Evolutionary conservation across 2,329 filamentous ascomycete genomes (phyloP), one percentile per base, ranked within the genome.

Genomic region (Eutypella sp.): DNA sequence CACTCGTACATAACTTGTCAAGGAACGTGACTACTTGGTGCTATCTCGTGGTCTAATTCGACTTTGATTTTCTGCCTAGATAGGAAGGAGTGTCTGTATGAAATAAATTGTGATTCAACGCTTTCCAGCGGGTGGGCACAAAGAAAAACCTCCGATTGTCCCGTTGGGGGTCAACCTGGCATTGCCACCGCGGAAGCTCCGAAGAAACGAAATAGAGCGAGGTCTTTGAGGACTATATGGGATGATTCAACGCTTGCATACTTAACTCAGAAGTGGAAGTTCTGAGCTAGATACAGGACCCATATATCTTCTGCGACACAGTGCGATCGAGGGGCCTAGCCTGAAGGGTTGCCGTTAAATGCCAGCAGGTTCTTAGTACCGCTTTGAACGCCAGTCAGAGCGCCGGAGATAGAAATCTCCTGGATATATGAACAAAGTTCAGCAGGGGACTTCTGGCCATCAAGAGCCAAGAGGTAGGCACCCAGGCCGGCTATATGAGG

Each of bases 361-460:
- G 73, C 75, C 43, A 83, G 67, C 47, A 67, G 57, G 68, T 82
- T 81, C 55, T 60, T 55, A 43, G 73, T 78, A 51, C 69, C 66
- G 49, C 55, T 63, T 42, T 67, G 68, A 2, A 75, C 50, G 49
- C 59, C 61, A 34, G 62, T 62, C 45, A 75, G 63, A 52, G 68
- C 65, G 46, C 65, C 65, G 50, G 65, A 67, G 47, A 66, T 66
- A 31, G 68, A 64, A 25, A 73, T 65, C 41, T 61, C 57, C 53
- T 65, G 58, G 52, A 82, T 71, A 54, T 72, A 71, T 44, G 60
- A 41, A 56, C 70, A 72, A 19, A 82, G 71, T 10, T 67, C 73
- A 43, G 68, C 58, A 19, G 76, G 73, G 41, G 65, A 67, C 42
- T 54, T 52, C 40, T 53, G 31, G 31, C 67, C 65, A 47, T 75